Evolutionary conservation across 768 basidiomycete genomes (phyloP), one percentile per base, ranked within the genome.

Genomic region (Fibroporia radiculosa): DNA sequence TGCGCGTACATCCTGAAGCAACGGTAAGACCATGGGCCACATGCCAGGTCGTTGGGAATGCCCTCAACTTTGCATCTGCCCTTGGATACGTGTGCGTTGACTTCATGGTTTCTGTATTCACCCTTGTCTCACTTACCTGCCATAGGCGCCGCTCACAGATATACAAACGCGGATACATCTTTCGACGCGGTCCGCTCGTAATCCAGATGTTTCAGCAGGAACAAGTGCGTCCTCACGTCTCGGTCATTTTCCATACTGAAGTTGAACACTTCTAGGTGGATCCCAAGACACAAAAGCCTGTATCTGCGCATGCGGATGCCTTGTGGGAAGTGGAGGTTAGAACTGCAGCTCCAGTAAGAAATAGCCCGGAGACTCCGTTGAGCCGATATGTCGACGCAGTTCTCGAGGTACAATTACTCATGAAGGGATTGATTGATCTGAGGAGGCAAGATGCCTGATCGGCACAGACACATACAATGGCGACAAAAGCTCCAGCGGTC

Each of bases 251-350:
- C 25, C 29, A 22, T 27, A 28, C 18, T 19, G 43, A 22, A 12
- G 6, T 18, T n/a, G n/a, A n/a, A 22, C 12, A 32, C 22, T 23
- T 43, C 36, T 47, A 91, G 86, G 74, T 84, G 26, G 84, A 89
- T 54, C 73, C 75, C 0, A 84, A 76, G 62, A 87, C 84, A 4
- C 80, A 80, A 42, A 77, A 81, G 51, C 80, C 84, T 0, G 81
- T 80, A 35, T 81, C 84, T 28, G 84, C 84, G n/a, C 83, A 85
- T 44, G 65, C 78, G 6, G 85, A 86, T 52, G 85, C 86, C 0
- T 69, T 87, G 4, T 92, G 88, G 88, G 83, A 90, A 59, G 86
- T 92, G 28, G 84, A 91, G 65, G 87, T 89, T 40, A 89, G 85
- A 61, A 88, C 88, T 1, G 84, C 86, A 2, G 69, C 72, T 2